Base-by-base conservation (phyloP, 306 rosid species). In the Pachyrhizus erosus region DNA sequence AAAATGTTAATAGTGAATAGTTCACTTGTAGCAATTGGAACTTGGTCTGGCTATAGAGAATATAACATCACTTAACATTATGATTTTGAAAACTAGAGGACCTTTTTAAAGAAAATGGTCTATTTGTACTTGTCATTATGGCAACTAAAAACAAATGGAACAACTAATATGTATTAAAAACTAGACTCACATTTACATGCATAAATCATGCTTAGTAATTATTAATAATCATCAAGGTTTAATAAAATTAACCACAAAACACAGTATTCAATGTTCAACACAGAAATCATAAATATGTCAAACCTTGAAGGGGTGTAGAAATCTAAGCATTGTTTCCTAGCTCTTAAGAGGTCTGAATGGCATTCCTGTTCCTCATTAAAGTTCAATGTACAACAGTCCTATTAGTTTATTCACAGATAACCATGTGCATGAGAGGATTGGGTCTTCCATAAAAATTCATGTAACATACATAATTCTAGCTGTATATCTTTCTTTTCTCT, bases 341-440 rank as follows among this genome's bases (percentile, higher is more conserved):
- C 11, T 58, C 52, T 26, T n/a, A 14, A 46, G 43, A 15, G 77
- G 21, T 72, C 66, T 43, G 37, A 57, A 23, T 14, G 33, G 10
- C 24, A 34, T 54, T 34, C 39, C 34, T 57, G 40, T 57, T 57
- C 55, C 26, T 57, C 26, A 4, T 39, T 57, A 37, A 39, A 57
- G 70, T 57, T 29, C 55, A 72, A 40, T 8, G 23, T 27, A 18
- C 23, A 37, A 0, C 23, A 23, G 23, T 18, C 21, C 13, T 34
- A 8, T 13, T 34, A 23, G 68, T 13, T 75, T 34, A 37, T 55
- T 33, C 79, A 5, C 51, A 70, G n/a, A n/a, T n/a, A n/a, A 57
- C 18, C 42, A 39, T 69, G 15, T 55, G 43, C 77, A 34, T 54
- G 67, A 54, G 76, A 79, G 15, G 66, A 42, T 64, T 64, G 49